Evolutionary conservation across 2,329 filamentous ascomycete genomes (phyloP).

Genomic region (Fusarium abutilonis): DNA sequence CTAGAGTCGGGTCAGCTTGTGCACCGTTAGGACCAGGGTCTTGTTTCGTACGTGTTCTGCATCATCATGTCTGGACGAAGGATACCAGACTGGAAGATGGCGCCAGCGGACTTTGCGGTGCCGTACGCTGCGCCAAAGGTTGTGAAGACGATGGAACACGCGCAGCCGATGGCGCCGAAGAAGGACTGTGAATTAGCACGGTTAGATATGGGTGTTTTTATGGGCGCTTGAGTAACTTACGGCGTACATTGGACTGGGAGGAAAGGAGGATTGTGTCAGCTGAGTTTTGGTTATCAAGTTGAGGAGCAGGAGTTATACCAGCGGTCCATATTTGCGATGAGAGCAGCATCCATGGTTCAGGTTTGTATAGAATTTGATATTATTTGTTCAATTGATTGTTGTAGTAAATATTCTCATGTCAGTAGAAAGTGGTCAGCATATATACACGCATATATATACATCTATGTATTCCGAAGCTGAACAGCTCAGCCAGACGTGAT

Average conservation of each 20-base stretch:
- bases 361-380: neutral
- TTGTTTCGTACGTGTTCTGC: slow-evolving; percentile 52
- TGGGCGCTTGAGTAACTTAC: slow-evolving; percentile 45
- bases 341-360: slow-evolving; percentile 46
- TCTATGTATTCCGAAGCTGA: neutral
- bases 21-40: neutral
- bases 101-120: slow-evolving; percentile 55
- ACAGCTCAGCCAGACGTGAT: neutral
- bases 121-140: slow-evolving; percentile 60
- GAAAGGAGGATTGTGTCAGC: slow-evolving; percentile 6
- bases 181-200: slow-evolving; percentile 47
- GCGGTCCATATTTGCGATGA: slow-evolving; percentile 50
- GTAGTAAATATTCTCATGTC: neutral
- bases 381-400: neutral
- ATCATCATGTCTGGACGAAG: slow-evolving; percentile 57
- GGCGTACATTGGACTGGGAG: slow-evolving; percentile 55
- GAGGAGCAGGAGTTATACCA: slow-evolving; percentile 44
- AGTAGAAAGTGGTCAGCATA: slow-evolving; percentile 1
- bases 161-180: slow-evolving; percentile 55
- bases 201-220: neutral
- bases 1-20: slow-evolving; percentile 34
- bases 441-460: slow-evolving; percentile 1
- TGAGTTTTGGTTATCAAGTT: neutral
- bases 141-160: slow-evolving; percentile 61
- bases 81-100: slow-evolving; percentile 57